phyloP scores from a whole-genome alignment of 2,329 filamentous ascomycete genomes.

The Aspergillus calidoustus region DNA sequence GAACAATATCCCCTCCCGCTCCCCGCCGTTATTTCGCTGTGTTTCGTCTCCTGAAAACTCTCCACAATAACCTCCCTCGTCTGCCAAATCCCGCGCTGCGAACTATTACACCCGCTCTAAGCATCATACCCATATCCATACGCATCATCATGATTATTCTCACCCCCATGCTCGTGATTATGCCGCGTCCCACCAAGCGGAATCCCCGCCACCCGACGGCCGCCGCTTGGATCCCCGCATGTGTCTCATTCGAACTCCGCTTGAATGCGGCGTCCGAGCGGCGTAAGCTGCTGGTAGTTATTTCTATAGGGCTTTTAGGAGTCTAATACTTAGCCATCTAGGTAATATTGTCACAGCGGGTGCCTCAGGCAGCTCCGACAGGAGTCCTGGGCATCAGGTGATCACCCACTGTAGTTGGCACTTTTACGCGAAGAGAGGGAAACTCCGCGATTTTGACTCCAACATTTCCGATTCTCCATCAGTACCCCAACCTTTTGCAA shows the following conservation, averaged over 20 bases:
- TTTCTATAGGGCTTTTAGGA: too few relatives aligned
- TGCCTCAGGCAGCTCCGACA: too few relatives aligned
- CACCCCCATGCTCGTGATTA: neutral
- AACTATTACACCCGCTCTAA: slow-evolving; percentile 4
- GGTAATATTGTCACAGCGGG: too few relatives aligned
- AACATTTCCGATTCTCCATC: too few relatives aligned
- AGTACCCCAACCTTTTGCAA: too few relatives aligned
- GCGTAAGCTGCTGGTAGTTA: too few relatives aligned
- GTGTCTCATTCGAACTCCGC: slow-evolving; percentile 6
- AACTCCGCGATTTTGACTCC: too few relatives aligned
- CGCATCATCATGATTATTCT: neutral
- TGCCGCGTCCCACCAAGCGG: slow-evolving; percentile 4
- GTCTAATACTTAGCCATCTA: too few relatives aligned
- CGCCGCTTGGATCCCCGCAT: neutral
- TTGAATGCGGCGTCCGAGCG: slow-evolving; percentile 11
- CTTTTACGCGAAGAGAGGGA: too few relatives aligned
- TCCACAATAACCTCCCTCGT: slow-evolving; percentile 16
- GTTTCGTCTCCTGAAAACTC: neutral
- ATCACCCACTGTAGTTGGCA: too few relatives aligned
- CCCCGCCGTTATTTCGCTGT: neutral
- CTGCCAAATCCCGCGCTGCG: slow-evolving; percentile 17
- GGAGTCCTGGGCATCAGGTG: too few relatives aligned
- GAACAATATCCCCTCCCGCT: neutral
- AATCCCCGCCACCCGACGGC: slow-evolving; percentile 15
- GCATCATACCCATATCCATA: slow-evolving; percentile 1